Conservation (phyloP, 257 asterid species). For the Capsicum baccatum region DNA sequence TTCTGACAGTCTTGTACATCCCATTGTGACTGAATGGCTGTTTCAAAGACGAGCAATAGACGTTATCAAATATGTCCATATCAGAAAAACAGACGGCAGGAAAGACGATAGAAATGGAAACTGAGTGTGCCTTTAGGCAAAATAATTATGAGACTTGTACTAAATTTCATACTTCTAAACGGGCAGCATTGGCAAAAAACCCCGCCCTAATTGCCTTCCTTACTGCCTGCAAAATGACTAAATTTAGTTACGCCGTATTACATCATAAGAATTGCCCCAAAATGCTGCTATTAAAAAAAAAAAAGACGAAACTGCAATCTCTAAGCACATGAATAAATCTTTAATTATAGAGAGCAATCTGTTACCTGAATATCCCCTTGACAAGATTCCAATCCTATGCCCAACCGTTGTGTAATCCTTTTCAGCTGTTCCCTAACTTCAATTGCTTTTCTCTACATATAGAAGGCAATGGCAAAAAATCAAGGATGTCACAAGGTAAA, state of each 20-base stretch:
- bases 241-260: background rate
- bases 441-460: slow-evolving; percentile 72
- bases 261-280: background rate
- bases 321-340: background rate
- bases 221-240: slow-evolving; percentile 62
- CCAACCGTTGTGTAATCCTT: slow-evolving; percentile 76
- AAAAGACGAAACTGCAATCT: background rate
- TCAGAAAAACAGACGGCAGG: slow-evolving; percentile 6
- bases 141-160: background rate
- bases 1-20: slow-evolving; percentile 78
- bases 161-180: slow-evolving; percentile 59
- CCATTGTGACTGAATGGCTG: slow-evolving; percentile 94
- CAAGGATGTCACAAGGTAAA: background rate
- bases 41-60: slow-evolving; percentile 23
- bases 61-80: slow-evolving; percentile 9
- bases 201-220: slow-evolving; percentile 91
- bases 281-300: background rate
- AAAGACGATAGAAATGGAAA: background rate
- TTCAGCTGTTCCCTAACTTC: slow-evolving; percentile 83
- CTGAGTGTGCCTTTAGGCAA: background rate
- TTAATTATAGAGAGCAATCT: background rate
- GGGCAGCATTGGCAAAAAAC: slow-evolving; percentile 91
- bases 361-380: slow-evolving; percentile 77
- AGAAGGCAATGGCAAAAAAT: slow-evolving; percentile 17
- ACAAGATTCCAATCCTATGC: slow-evolving; percentile 78